Conservation (phyloP, 2,329 filamentous ascomycete species). For the Xylaria sp. region DNA sequence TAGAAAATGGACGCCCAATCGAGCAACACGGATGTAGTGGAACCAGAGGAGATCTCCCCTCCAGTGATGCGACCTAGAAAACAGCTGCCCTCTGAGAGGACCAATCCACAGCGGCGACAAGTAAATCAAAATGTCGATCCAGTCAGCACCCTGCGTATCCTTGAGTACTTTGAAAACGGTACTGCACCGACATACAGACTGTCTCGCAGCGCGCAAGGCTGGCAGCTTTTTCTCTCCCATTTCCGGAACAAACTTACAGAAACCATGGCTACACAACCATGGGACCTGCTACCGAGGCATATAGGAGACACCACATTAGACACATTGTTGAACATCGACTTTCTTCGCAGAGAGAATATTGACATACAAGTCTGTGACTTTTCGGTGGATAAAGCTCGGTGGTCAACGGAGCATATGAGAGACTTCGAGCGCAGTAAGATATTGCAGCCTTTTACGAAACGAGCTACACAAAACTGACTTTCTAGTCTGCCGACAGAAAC, state of each 20-base stretch:
- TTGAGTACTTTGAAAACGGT: conserved; percentile 1
- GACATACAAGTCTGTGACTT: conserved; percentile 15
- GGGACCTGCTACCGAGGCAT: background rate
- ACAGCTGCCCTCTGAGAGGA: conserved; percentile 1
- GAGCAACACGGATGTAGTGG: background rate
- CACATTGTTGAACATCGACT: background rate
- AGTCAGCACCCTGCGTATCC: conserved; percentile 7
- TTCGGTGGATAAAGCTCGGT: background rate
- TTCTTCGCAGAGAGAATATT: conserved; percentile 5
- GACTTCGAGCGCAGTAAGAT: conserved; percentile 10
- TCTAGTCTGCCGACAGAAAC: conserved; percentile 9
- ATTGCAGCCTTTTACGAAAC: background rate
- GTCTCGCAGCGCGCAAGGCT: background rate
- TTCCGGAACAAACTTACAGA: background rate
- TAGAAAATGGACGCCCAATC: background rate
- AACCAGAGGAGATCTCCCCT: background rate
- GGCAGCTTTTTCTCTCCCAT: background rate
- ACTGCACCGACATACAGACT: background rate
- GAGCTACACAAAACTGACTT: background rate
- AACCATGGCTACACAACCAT: background rate
- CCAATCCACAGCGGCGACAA: background rate
- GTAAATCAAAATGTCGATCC: background rate
- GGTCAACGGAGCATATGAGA: background rate
- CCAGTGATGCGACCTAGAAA: background rate
- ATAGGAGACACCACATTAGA: background rate